Base-by-base conservation (phyloP, 2,329 filamentous ascomycete species). In the Beauveria medogensis region DNA sequence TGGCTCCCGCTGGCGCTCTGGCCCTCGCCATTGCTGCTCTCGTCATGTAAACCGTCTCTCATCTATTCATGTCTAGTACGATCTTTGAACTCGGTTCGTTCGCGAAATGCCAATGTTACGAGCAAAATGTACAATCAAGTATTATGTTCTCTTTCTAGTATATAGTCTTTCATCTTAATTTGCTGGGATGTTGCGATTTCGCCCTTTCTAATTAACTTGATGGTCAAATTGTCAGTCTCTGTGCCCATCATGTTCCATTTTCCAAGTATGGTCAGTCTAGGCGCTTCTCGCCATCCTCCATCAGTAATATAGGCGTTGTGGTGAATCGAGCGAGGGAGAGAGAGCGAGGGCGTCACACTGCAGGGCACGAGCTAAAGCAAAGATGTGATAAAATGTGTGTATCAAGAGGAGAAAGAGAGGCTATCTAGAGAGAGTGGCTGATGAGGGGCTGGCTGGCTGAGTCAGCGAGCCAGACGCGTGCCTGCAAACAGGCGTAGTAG, bases 11-110 rank as follows among this genome's bases (percentile, higher is more conserved):
- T 24, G 59, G 59, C 5, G 59, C 52, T 24, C 40, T 60, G 28
- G 59, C 59, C 18, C 51, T 60, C 5, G 59, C 59, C 59, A 60
- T 60, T 26, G 59, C 59, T 28, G 59, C 52, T 34, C 59, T 60
- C 14, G 59, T 60, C 59, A 12, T 60, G 43, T 60, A 60, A 60
- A 41, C 22, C 22, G n/a, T n/a, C 24, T 51, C 22, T 51, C 22
- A 43, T 51, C 30, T 26, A 3, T 20, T 50, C 44, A 52, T 59
- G 56, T 8, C 56, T 5, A 52, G 24, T 46, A 52, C 55, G 40
- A 43, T 51, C 34, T n/a, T 24, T 59, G 37, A 44, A 6, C 37
- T 44, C 34, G 43, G 47, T 52, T 26, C 41, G 22, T 28, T 58
- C 26, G 56, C 37, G 12, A 44, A 34, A 34, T 24, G 56, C n/a